Percentiles rank a stretch among this genome's conserved stretches.
phyloP scores from a whole-genome alignment of 116 monocot species.

The Trichopus zeylanicus region DNA sequence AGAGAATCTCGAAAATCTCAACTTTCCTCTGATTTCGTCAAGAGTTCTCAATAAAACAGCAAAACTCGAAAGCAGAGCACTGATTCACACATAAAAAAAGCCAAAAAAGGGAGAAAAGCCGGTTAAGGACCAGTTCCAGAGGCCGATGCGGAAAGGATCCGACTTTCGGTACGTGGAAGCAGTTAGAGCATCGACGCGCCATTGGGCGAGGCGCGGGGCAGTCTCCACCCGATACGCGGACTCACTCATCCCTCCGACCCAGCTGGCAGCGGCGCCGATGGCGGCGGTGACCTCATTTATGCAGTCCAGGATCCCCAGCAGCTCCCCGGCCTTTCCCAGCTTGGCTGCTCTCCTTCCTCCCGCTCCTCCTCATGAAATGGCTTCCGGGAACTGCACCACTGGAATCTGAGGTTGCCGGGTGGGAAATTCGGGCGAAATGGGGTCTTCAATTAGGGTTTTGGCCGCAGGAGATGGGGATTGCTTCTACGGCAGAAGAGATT shows the following conservation, averaged over 20 bases:
- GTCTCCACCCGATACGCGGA: slow-evolving; percentile 62
- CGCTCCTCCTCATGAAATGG: slow-evolving; percentile 5
- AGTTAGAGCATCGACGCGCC: slow-evolving; percentile 60
- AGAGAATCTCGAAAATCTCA: background rate
- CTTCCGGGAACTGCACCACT: background rate
- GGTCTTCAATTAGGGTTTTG: background rate
- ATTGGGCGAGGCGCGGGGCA: slow-evolving; percentile 75
- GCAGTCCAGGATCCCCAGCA: slow-evolving; percentile 59
- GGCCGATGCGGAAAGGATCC: slow-evolving; percentile 76
- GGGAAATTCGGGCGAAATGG: no score
- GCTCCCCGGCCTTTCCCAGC: slow-evolving; percentile 58
- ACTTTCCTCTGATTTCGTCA: background rate
- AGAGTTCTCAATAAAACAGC: background rate
- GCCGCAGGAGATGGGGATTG: background rate
- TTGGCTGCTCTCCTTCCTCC: slow-evolving; percentile 15
- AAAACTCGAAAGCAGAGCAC: background rate
- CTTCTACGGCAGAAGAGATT: background rate
- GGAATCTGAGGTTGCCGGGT: background rate
- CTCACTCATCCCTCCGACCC: slow-evolving; percentile 59
- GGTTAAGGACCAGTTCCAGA: slow-evolving; percentile 65
- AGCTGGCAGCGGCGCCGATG: slow-evolving; percentile 45
- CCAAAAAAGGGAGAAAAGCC: background rate
- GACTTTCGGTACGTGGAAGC: slow-evolving; percentile 71
- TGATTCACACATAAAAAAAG: background rate
- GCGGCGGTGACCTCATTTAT: slow-evolving; percentile 77